Conservation (phyloP, 495 filamentous ascomycete genomes). For the Penicillium dipodomyicola region DNA sequence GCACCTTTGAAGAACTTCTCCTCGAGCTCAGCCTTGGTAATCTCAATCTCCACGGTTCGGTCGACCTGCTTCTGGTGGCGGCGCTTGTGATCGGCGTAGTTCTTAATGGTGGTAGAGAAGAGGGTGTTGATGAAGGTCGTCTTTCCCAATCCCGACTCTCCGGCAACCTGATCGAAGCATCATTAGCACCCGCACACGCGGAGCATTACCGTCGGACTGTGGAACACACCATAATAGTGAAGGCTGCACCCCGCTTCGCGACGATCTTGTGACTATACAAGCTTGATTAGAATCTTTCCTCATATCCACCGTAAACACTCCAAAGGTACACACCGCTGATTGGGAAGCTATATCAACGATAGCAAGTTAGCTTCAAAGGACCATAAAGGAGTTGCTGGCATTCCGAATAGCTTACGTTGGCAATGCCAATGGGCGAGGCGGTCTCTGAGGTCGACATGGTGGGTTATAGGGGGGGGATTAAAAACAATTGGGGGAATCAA, state of each 20-base stretch:
- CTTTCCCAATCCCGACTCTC: conserved; percentile 97
- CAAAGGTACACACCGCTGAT: conserved; percentile 65
- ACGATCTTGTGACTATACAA: conserved; percentile 90
- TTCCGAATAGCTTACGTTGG: conserved; percentile 66
- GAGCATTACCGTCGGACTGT: conserved; percentile 9
- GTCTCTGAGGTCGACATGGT: conserved; percentile 80
- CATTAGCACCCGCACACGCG: conserved; percentile 31
- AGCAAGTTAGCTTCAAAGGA: conserved; percentile 21
- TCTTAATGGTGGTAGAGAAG: conserved; percentile 99
- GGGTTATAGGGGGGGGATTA: conserved; percentile 30
- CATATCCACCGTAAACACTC: conserved; percentile 9
- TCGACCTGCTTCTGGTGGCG: conserved; percentile 98
- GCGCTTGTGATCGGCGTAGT: conserved; percentile 98
- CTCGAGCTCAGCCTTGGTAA: conserved; percentile 98
- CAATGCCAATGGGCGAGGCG: conserved; percentile 96
- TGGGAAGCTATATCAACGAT: conserved; percentile 61
- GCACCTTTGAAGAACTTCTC: conserved; percentile 99
- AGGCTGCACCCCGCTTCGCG: conserved; percentile 96
- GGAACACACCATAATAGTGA: conserved; percentile 90
- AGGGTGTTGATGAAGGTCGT: conserved; percentile 99
- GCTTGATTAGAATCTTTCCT: conserved; percentile 34
- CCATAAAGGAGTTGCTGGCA: conserved; percentile 9
- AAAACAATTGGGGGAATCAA: conserved; percentile 22
- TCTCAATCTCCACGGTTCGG: conserved; percentile 99
- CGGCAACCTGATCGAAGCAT: conserved; percentile 68